A percentile compares a stretch with the other conserved stretches of the same genome.
These are phyloP conservation scores for Daldinia concentrica DNA, from an alignment of 495 filamentous ascomycete species.

Conservation along the genomic window DNA sequence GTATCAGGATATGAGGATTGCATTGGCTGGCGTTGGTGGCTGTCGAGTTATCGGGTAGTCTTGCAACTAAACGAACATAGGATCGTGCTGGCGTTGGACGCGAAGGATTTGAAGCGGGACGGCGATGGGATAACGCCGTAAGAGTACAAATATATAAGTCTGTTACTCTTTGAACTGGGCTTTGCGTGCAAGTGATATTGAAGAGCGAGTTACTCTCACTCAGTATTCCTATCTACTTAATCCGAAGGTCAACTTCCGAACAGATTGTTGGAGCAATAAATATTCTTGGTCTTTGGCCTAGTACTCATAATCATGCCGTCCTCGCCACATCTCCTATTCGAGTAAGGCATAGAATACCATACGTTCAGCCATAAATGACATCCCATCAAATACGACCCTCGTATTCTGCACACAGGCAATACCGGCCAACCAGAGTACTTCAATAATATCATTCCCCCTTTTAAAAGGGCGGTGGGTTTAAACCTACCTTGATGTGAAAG, in stretches of 20 bases:
- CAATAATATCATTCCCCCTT: background rate
- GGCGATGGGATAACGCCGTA: background rate
- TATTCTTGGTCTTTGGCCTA: background rate
- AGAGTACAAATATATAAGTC: background rate
- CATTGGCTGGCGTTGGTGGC: conserved; percentile 34
- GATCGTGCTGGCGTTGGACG: conserved; percentile 6
- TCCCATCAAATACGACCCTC: background rate
- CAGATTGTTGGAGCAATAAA: background rate
- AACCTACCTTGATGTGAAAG: background rate
- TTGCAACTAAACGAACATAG: conserved; percentile 8
- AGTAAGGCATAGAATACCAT: background rate
- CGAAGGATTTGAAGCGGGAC: background rate
- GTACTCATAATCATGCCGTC: background rate
- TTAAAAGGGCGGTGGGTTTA: background rate
- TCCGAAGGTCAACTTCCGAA: background rate
- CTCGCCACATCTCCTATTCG: background rate
- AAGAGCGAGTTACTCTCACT: background rate
- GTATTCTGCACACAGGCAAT: no score
- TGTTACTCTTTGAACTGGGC: background rate
- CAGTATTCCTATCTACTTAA: background rate
- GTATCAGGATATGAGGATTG: conserved; percentile 18
- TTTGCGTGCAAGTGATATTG: background rate
- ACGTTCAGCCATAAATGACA: background rate
- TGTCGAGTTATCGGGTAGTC: conserved; percentile 15
- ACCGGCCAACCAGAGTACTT: no score